Base-by-base conservation (phyloP, 495 filamentous ascomycete species). In the Penicillium bialowiezense region DNA sequence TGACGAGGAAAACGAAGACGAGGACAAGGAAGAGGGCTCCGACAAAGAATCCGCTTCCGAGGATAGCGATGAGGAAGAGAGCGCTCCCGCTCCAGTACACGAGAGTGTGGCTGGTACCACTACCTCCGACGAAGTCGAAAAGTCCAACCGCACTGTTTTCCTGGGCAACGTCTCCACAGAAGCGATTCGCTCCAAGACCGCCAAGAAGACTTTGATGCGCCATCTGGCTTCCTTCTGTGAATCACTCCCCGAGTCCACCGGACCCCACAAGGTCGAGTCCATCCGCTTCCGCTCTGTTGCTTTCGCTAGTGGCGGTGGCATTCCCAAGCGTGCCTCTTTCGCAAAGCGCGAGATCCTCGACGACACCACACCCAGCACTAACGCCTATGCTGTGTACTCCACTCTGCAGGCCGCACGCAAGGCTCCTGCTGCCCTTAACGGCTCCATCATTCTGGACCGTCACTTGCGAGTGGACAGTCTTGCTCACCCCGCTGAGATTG, bases 271-370 rank as follows among this genome's bases (percentile, higher is more conserved):
- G 59, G 72, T 97, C 17, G 84, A 93, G 53, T 93, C 90, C 2
- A 74, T 99, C 48, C 88, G 95, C 12, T 99, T 97, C 75, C 88
- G 95, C 41, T 96, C 91, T 20, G 89, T 88, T 14, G 85, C 95
- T 2, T 97, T 90, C 67, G 75, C 83, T 3, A 71, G 62, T 33
- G 78, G 79, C 6, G 79, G 77, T 34, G 78, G 80, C n/a, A 74
- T 95, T 14, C 93, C 93, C 18, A 95, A 91, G 70, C 90, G 90
- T 45, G 95, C 90, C 13, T 85, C 93, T 10, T 97, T 84, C 62
- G 90, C 89, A 35, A 85, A 82, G 45, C 87, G 88, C 58, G 81
- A 88, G 7, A 68, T 96, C 48, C 85, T 93, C 81, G 84, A 88
- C 40, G 82, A 87, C 17, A 97, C 95, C 1, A 91, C 93, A 3